These are phyloP conservation scores for Pelargonium nanum DNA, from an alignment of 345 rosid genomes.

Conservation along the genomic window DNA sequence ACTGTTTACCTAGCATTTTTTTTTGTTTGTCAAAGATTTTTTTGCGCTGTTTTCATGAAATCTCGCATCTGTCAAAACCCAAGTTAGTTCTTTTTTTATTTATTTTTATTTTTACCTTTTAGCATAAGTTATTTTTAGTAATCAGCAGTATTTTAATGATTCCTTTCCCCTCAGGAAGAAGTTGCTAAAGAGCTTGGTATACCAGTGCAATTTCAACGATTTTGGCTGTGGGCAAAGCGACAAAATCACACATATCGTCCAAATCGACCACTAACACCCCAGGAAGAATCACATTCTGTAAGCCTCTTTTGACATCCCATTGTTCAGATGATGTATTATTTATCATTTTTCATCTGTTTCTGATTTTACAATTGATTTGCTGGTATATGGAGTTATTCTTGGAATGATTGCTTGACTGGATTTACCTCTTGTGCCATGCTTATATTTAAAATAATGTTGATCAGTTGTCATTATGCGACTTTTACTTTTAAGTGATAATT, in stretches of 20 bases:
- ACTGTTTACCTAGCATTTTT: background rate
- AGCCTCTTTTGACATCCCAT: background rate
- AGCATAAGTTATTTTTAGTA: background rate
- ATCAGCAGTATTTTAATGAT: background rate
- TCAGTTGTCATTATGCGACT: no score
- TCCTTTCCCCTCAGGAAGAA: constrained; percentile 44
- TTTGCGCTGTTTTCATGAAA: background rate
- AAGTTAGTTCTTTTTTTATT: background rate
- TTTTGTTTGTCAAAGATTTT: no score
- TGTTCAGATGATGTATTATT: background rate
- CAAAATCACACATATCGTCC: constrained; percentile 78
- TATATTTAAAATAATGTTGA: no score
- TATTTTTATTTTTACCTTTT: background rate
- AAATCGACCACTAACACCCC: constrained; percentile 46
- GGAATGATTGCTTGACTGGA: no score
- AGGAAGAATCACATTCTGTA: constrained; percentile 59
- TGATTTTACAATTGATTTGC: background rate
- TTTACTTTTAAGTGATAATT: no score
- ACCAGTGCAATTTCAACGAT: constrained; percentile 58
- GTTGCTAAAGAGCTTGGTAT: constrained; percentile 63
- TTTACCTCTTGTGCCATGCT: no score
- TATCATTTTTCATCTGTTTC: background rate
- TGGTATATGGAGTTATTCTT: no score
- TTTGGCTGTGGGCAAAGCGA: constrained; percentile 83
- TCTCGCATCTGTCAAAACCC: background rate